A percentile compares a stretch with the other conserved stretches of the same genome.
phyloP scores from a whole-genome alignment of 2,329 filamentous ascomycete species.

The Fusarium protoensiforme region DNA sequence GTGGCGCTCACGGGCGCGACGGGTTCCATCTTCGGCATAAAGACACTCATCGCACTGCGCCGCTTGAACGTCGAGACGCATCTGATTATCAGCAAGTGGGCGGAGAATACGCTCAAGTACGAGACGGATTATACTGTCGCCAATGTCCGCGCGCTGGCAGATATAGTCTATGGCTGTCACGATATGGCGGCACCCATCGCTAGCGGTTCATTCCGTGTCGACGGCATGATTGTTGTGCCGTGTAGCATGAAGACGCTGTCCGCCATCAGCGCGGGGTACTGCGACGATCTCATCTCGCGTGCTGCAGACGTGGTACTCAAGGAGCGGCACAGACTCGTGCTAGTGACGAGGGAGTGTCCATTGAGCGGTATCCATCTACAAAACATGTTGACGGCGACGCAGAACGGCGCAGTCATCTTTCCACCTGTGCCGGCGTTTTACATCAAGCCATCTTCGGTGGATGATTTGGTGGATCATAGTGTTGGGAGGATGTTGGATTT shows the following conservation, averaged over 20 bases:
- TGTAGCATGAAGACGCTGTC: constrained; percentile 18
- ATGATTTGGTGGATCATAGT: constrained; percentile 20
- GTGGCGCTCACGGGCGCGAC: neutral
- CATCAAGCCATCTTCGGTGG: neutral
- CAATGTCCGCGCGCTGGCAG: neutral
- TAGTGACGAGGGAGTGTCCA: neutral
- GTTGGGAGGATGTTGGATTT: constrained; percentile 21
- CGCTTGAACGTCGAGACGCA: neutral
- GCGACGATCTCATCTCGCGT: constrained; percentile 3
- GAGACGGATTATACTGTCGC: neutral
- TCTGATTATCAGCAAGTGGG: neutral
- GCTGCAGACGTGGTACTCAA: constrained; percentile 22
- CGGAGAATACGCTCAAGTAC: neutral
- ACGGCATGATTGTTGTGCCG: constrained; percentile 23
- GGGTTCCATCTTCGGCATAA: neutral
- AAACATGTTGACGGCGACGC: constrained; percentile 16
- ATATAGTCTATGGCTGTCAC: neutral
- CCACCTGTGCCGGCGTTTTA: constrained; percentile 24
- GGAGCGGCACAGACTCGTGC: constrained; percentile 2
- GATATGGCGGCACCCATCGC: neutral
- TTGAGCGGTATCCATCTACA: constrained; percentile 21
- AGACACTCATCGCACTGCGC: neutral
- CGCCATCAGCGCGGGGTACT: constrained; percentile 5
- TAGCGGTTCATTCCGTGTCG: constrained; percentile 9
- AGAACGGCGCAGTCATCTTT: constrained; percentile 13